Evolutionary conservation across 2,329 filamentous ascomycete genomes (phyloP).

Genomic region (Botrytis squamosa): DNA sequence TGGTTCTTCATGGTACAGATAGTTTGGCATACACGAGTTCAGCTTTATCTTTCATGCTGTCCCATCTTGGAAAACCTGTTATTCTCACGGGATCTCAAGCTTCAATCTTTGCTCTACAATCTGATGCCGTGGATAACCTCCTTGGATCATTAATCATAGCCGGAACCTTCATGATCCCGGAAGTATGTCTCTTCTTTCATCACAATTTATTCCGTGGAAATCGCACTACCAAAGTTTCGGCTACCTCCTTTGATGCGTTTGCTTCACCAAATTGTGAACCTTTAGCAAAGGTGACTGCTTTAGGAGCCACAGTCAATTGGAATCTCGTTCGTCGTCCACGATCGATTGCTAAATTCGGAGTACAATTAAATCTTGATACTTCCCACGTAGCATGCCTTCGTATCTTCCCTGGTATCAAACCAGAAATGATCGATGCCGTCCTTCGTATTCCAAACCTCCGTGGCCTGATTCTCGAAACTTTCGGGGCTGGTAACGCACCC

Average conservation of each 20-base stretch:
- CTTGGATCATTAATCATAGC: constrained; percentile 69
- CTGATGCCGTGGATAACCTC: constrained; percentile 69
- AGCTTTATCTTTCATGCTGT: constrained; percentile 71
- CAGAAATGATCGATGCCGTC: constrained; percentile 68
- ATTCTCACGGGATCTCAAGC: constrained; percentile 64
- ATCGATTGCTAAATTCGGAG: constrained; percentile 56
- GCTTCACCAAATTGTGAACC: constrained; percentile 65
- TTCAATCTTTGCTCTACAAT: constrained; percentile 69
- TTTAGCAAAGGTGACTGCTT: constrained; percentile 59
- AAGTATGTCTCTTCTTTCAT: constrained; percentile 74
- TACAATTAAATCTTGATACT: constrained; percentile 62
- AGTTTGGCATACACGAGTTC: constrained; percentile 68
- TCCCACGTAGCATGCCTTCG: constrained; percentile 68
- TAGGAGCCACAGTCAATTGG: constrained; percentile 64
- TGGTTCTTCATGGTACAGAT: constrained; percentile 71
- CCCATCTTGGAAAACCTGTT: constrained; percentile 69
- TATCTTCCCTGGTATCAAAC: constrained; percentile 71
- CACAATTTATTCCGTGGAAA: constrained; percentile 70
- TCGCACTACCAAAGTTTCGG: constrained; percentile 65
- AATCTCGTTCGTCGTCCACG: constrained; percentile 58
- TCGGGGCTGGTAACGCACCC: constrained; percentile 70
- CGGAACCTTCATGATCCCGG: constrained; percentile 71
- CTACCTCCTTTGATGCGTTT: constrained; percentile 68
- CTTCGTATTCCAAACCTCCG: constrained; percentile 60
- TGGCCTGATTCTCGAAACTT: constrained; percentile 68